Evolutionary conservation across 2,329 filamentous ascomycete genomes (phyloP), one percentile per base, ranked within the genome.

Genomic region (Exophiala viscosa): DNA sequence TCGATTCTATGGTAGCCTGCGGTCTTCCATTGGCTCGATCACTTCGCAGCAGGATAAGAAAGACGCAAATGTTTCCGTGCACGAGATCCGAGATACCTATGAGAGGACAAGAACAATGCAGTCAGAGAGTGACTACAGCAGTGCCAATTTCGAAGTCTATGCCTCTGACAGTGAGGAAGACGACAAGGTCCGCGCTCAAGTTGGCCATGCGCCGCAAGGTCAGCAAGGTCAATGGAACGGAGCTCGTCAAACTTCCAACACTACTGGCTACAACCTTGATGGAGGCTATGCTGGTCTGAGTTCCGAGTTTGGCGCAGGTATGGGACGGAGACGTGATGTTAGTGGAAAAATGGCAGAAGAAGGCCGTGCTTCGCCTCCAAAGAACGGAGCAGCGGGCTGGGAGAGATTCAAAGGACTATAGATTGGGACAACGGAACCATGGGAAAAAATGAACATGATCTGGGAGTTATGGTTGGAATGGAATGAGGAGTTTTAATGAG

Each of bases 341-440:
- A 75, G 73, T 51, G 73, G 73, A 2, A 75, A 75, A 50, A 61
- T 75, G 11, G 73, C 69, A 0, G 73, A 76, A 53, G 73, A 76
- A 64, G 73, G 73, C 3, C 65, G 73, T 18, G 65, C 68, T 14
- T 57, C 51, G 32, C 50, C 58, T 6, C 31, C 40, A 10, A 50
- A 43, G 34, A 51, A 58, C 42, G 58, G 48, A 3, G 51, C 50
- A 7, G 72, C 73, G 33, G 73, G 73, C 38, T 75, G 73, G 73
- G 71, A 73, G 34, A 65, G 73, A 8, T 76, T 74, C 58, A 73
- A 72, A 15, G 73, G 73, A 4, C 62, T 75, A 50, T 75, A 59
- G 23, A 63, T 15, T 65, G 44, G 20, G 15, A 40, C 38, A 40
- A 18, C 23, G 23, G 20, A 28, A 28, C 23, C 23, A 28, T 28